Evolutionary conservation across 345 rosid species (phyloP), one percentile per base, ranked within the genome.

Genomic region (Gossypium thurberi): DNA sequence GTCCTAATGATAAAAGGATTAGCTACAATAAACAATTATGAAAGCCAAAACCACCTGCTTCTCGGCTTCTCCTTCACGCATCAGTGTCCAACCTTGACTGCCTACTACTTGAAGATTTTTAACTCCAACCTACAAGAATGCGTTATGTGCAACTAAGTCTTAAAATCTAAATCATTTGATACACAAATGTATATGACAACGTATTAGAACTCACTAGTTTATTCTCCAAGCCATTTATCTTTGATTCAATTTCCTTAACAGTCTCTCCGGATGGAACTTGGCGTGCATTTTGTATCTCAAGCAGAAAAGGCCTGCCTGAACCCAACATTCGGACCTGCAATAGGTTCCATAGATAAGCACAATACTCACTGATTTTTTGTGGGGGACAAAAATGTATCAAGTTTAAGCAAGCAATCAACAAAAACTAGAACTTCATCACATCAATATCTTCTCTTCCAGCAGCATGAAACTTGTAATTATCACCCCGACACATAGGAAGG

Each of bases 361-460:
- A 73, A 58, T 2, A 33, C 53, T 68, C 56, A 13, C 10, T 25
- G 14, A 25, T 59, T 25, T 6, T 59, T 59, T 59, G 40, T 33
- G 5, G 9, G 62, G 62, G n/a, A 37, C 64, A 25, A 73, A 53
- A 2, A 42, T 59, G 62, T 56, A 71, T 33, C 43, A n/a, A 77
- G 46, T 61, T 59, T 42, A 70, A 80, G 66, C 28, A 61, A 50
- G 51, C 57, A 69, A 40, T 53, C 15, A 10, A 58, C 37, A 53
- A 71, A 69, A 70, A 69, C 42, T 18, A 28, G 65, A 75, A 69
- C 48, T 47, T 76, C 43, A 62, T 78, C 84, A 92, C 98, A 84
- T 94, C 98, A 62, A 94, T 94, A 79, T 94, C 98, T 85, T 94
- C 98, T 90, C 98, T 89, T 20, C 98, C 98, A 78, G 98, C 98